Percentiles rank a stretch among this genome's conserved stretches.
phyloP scores from a whole-genome alignment of 306 rosid species.

The Adenanthera pavonina region DNA sequence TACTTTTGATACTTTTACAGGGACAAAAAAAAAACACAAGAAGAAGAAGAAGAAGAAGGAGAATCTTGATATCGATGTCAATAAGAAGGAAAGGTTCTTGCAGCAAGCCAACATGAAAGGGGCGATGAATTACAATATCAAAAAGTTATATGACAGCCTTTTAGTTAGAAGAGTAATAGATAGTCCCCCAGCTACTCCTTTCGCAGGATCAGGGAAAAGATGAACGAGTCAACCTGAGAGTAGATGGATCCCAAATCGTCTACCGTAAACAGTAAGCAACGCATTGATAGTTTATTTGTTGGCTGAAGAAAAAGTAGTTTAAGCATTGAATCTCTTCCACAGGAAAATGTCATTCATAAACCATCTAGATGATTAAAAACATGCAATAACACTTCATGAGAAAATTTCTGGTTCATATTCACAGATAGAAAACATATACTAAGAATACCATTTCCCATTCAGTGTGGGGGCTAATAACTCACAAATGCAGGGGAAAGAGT shows the following conservation, averaged over 20 bases:
- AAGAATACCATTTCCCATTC: conserved; percentile 7
- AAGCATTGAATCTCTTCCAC: neutral
- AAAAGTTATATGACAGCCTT: neutral
- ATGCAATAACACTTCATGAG: neutral
- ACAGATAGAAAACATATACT: conserved; percentile 8
- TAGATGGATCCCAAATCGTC: conserved; percentile 33
- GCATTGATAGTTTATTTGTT: neutral
- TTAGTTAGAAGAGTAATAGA: neutral
- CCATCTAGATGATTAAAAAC: neutral
- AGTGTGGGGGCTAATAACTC: neutral
- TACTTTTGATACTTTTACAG: no score
- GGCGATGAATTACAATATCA: neutral
- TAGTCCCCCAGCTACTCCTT: neutral
- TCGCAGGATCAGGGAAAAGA: neutral
- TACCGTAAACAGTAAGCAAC: conserved; percentile 18
- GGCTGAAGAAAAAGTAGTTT: neutral
- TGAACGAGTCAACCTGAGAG: conserved; percentile 17
- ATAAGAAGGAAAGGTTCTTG: neutral
- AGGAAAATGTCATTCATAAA: neutral
- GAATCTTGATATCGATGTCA: neutral
- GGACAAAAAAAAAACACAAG: no score
- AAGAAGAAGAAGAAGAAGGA: no score
- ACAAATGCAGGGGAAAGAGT: conserved; percentile 36
- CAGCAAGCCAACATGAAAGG: neutral
- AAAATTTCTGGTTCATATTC: neutral